Conservation (phyloP, 129 eudicot genomes). For the Helianthus tuberosus region DNA sequence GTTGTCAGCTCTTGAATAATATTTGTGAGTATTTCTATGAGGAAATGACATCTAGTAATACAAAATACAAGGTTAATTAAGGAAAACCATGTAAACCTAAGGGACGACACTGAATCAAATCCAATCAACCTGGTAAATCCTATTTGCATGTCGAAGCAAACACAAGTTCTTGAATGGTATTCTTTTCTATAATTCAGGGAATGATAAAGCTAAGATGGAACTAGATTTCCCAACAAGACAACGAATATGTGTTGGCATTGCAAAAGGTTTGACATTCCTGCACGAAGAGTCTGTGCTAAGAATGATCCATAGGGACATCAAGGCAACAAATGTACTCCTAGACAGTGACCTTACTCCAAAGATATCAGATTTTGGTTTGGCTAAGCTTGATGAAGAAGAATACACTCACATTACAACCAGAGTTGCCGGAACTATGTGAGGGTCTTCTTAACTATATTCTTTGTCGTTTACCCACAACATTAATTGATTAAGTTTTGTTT, state of each 20-base stretch:
- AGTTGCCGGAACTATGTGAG: conserved; percentile 86
- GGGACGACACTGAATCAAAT: too few species aligned
- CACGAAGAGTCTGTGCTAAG: conserved; percentile 63
- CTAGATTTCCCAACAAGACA: conserved; percentile 65
- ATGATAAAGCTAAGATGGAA: conserved; percentile 32
- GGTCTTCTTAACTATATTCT: too few species aligned
- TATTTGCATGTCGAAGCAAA: too few species aligned
- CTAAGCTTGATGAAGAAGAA: conserved; percentile 83
- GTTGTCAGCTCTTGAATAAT: too few species aligned
- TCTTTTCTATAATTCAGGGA: conserved; percentile 19
- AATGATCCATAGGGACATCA: conserved; percentile 26
- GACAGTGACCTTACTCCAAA: conserved; percentile 57
- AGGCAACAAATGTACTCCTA: conserved; percentile 55
- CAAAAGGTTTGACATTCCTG: conserved; percentile 53
- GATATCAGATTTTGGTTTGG: conserved; percentile 88
- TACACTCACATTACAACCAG: conserved; percentile 62
- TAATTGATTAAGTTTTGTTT: too few species aligned
- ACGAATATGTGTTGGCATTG: conserved; percentile 60
- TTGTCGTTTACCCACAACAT: too few species aligned
- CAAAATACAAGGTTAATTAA: too few species aligned
- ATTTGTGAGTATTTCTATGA: too few species aligned
- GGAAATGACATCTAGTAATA: too few species aligned
- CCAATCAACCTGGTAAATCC: too few species aligned
- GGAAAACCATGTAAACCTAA: too few species aligned
- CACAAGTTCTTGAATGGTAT: too few species aligned